Evolutionary conservation across 352 stramenopile species (phyloP), one percentile per base, ranked within the genome.

Genomic region (Phytophthora palmivora): DNA sequence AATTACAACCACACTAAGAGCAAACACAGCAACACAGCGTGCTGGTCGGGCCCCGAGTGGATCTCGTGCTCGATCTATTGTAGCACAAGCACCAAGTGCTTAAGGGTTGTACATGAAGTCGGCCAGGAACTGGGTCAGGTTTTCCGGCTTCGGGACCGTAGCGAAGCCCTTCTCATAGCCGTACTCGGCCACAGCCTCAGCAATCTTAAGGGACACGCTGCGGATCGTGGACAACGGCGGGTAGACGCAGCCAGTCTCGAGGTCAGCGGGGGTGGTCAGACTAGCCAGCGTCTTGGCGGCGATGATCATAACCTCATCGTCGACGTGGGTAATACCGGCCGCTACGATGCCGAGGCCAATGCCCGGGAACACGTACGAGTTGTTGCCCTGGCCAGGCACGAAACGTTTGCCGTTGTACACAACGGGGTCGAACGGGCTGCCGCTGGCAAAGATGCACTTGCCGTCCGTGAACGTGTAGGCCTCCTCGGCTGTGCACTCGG

Each of bases 351-450:
- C 96, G 4, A 99, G 83, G 19, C 95, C 97, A 53, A 99, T 82
- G 45, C 96, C 97, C 18, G 97, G 96, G 82, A 99, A 99, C 63
- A 99, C 92, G 77, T 98, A 99, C 72, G 96, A 93, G 78, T 98
- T 98, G 84, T 98, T 98, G 70, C 89, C 87, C 70, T 98, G 92
- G 37, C 87, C 86, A 24, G 92, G 92, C 43, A 94, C 76, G 52
- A 79, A 93, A 15, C 70, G 88, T 63, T 92, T 81, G 49, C 89
- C 95, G 59, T 97, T 88, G 52, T 97, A 80, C 63, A 88, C 67
- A 6, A 99, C 92, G 6, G 95, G 91, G 74, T 98, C 92, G 79
- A 99, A 99, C 15, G 97, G 96, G 37, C 84, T 97, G 41, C 97
- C 97, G 53, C 85, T 97, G 16, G 96, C 97, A 80, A 99, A 99